Evolutionary conservation across 768 basidiomycete genomes (phyloP), one percentile per base, ranked within the genome.

Genomic region (Termitomyces sp.): DNA sequence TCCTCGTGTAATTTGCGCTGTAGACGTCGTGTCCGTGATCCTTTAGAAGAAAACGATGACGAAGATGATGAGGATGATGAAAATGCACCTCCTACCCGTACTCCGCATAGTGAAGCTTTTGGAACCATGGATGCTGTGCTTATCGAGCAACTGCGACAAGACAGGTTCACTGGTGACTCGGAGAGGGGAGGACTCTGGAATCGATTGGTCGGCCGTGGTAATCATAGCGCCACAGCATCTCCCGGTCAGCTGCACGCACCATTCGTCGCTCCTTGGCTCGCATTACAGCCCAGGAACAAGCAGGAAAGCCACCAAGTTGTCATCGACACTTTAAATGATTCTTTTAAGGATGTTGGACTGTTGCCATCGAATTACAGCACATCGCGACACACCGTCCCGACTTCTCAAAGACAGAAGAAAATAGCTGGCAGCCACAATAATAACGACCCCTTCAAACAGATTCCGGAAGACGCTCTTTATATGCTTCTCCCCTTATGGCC

Each of bases 401-500:
- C 64, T 27, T 50, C 67, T 4, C 64, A 67, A 52, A 74, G 69
- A 57, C 67, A 68, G 57, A 71, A 71, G 64, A 61, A 69, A 43
- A 63, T 65, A 46, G 67, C 70, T 56, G 64, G 61, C 49, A 55
- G 64, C 29, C 51, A 61, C 61, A 58, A 56, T 63, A 59, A 66
- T n/a, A 47, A 69, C 4, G 77, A 81, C 57, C 74, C 88, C 59
- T 82, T 90, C 56, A 76, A 80, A 34, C 74, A 82, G 34, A 76
- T 92, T 37, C 86, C 87, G 0, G 70, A 79, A 5, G 88, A 92
- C 14, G 82, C 83, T 24, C 74, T 92, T 52, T 90, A 87, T 68
- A 92, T 93, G 91, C 78, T 92, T 26, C 75, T 93, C 18, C 91
- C 91, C 16, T 76, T 93, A n/a, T 93, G 90, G 90, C 84, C 87